A percentile compares a stretch with the other conserved stretches of the same genome.
phyloP scores from a whole-genome alignment of 495 filamentous ascomycete species.

The Xylaria castorea region DNA sequence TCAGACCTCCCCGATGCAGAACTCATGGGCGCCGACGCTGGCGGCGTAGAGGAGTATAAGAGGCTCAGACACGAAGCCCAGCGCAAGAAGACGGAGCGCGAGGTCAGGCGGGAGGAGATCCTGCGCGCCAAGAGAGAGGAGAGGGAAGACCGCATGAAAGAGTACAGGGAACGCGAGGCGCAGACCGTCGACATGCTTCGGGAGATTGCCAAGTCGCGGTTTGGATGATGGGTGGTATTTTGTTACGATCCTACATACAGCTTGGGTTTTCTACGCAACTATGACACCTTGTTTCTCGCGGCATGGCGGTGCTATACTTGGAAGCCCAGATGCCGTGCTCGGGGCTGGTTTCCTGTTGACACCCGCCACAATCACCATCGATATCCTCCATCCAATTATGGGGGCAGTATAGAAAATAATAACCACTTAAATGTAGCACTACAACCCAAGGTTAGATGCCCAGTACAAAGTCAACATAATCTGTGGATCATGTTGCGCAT shows the following conservation, averaged over 20 bases:
- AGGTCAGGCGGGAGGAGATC: constrained; percentile 70
- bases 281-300: not conserved
- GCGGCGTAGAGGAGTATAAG: constrained; percentile 65
- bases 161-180: constrained; percentile 66
- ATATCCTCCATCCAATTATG: not conserved
- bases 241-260: not conserved
- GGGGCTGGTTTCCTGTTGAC: not conserved
- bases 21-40: constrained; percentile 66
- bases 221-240: constrained; percentile 48
- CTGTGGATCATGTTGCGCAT: not conserved
- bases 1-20: constrained; percentile 65
- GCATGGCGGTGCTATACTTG: not conserved
- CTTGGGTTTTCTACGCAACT: not conserved
- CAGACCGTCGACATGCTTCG: constrained; percentile 70
- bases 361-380: not conserved
- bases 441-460: not conserved
- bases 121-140: constrained; percentile 64
- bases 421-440: not conserved
- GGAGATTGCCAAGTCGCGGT: constrained; percentile 65
- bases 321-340: not conserved
- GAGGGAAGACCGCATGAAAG: constrained; percentile 66
- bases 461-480: not conserved
- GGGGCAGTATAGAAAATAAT: not conserved
- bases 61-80: constrained; percentile 59
- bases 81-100: constrained; percentile 68